Evolutionary conservation across 2,329 filamentous ascomycete genomes (phyloP).

Genomic region (Macrophomina pseudophaseolina): DNA sequence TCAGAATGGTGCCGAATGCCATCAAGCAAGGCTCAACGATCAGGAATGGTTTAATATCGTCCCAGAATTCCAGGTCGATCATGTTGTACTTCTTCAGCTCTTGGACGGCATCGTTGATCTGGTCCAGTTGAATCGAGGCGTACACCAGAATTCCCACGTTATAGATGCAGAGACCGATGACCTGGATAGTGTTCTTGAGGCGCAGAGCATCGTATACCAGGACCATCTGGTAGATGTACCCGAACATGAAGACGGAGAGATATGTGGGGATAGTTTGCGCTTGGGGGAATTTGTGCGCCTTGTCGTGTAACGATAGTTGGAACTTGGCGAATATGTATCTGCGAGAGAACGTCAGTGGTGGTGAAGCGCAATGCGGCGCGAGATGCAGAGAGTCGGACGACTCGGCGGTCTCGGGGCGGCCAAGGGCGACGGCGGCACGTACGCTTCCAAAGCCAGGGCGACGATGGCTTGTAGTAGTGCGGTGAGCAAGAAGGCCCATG

Average conservation of each 20-base stretch:
- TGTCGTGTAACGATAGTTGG: slow-evolving; percentile 63
- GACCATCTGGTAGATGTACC: slow-evolving; percentile 88
- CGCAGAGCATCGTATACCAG: slow-evolving; percentile 92
- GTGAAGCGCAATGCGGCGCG: background rate
- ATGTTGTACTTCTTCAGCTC: slow-evolving; percentile 54
- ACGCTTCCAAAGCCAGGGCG: slow-evolving; percentile 86
- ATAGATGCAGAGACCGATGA: slow-evolving; percentile 92
- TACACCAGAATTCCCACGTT: slow-evolving; percentile 93
- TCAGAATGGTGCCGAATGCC: slow-evolving; percentile 71
- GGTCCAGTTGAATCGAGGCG: slow-evolving; percentile 88
- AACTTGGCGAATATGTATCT: slow-evolving; percentile 92
- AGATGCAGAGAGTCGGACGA: background rate
- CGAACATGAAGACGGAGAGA: slow-evolving; percentile 95
- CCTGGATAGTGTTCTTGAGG: slow-evolving; percentile 96
- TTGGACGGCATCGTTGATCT: slow-evolving; percentile 76
- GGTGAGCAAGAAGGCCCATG: slow-evolving; percentile 79
- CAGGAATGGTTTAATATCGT: slow-evolving; percentile 72
- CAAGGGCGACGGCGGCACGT: slow-evolving; percentile 47
- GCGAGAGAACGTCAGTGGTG: slow-evolving; percentile 16
- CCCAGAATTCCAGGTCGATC: slow-evolving; percentile 67
- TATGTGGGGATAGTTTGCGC: slow-evolving; percentile 85
- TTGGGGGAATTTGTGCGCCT: slow-evolving; percentile 47
- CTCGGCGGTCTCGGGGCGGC: background rate
- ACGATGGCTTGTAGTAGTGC: slow-evolving; percentile 78
- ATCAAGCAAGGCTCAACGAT: slow-evolving; percentile 87